A percentile compares a stretch with the other conserved stretches of the same genome.
Evolutionary conservation across 495 filamentous ascomycete species (phyloP).

Genomic region (Aspergillus hancockii): DNA sequence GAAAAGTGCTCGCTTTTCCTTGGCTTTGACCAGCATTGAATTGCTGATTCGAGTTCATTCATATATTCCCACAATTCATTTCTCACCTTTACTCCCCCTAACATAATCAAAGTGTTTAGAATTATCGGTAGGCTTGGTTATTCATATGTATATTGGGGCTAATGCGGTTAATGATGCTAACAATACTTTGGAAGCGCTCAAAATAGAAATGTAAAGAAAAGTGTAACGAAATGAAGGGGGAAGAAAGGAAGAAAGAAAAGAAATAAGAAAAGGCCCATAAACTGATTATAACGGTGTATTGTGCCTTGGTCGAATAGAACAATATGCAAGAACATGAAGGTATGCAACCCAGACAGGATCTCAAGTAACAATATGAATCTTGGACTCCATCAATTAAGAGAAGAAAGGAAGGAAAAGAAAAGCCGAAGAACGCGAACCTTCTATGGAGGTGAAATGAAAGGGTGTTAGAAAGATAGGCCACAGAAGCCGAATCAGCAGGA

Average conservation of each 20-base stretch:
- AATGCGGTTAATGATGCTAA: background rate
- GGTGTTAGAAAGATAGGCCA: conserved; percentile 3
- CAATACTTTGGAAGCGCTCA: no score
- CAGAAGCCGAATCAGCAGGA: background rate
- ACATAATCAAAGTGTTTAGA: background rate
- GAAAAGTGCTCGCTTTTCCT: background rate
- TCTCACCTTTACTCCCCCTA: background rate
- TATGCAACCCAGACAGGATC: background rate
- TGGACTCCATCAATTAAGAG: background rate
- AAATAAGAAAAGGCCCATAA: background rate
- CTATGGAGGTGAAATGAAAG: background rate
- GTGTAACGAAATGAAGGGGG: background rate
- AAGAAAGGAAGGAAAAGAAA: background rate
- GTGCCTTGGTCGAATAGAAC: background rate
- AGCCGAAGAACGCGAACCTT: background rate
- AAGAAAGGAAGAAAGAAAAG: background rate
- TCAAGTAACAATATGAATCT: background rate
- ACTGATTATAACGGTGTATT: background rate
- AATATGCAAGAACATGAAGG: conserved; percentile 11
- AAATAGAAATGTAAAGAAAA: background rate
- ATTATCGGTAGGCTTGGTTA: no score
- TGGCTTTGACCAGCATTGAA: no score
- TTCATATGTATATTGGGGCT: no score
- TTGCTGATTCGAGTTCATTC: background rate
- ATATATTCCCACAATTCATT: background rate